Base-by-base conservation (phyloP, 2,329 filamentous ascomycete species). In the Sordariomycetes sp. region DNA sequence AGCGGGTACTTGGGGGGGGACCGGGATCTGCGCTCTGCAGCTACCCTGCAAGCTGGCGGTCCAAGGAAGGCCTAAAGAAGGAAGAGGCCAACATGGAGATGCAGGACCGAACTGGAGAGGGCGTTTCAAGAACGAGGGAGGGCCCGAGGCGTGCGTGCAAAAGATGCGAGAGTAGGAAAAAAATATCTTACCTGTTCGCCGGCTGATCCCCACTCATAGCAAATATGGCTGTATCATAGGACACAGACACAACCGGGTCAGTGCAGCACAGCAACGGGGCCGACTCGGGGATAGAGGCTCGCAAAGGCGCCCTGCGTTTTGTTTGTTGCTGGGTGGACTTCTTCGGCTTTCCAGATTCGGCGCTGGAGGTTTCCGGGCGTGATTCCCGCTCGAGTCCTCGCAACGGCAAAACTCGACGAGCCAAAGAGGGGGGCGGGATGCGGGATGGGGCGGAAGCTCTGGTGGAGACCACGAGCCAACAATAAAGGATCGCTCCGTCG, bases 141-240 rank as follows among this genome's bases (percentile, higher is more conserved):
- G n/a, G 14, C 16, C 7, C 40, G 16, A 46, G 16, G 18, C n/a
- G 40, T 18, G 14, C 40, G n/a, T 46, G 16, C 40, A n/a, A 32
- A 32, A 32, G 28, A 4, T 32, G 28, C 16, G 40, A 46, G 40
- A 16, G 7, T 6, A n/a, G 14, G 12, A 43, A 43, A 46, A 46
- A 55, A 54, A 24, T 16, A 57, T 48, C 55, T 57, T 50, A 57
- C 55, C 55, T 51, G 43, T 43, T 43, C 40, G 55, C 55, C 43
- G 24, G 32, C 50, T 57, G 55, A 57, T 57, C 55, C 55, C 55
- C 55, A 57, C 55, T 57, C 55, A 57, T 57, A 50, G 55, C 55
- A 50, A 50, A 48, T 50, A 25, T 50, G 43, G n/a, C 35, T 32
- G 32, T 54, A 37, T 40, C 53, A 10, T 40, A 22, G 37, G 25